Evolutionary conservation across 768 basidiomycete genomes (phyloP).

Genomic region (Suillus clintonianus): DNA sequence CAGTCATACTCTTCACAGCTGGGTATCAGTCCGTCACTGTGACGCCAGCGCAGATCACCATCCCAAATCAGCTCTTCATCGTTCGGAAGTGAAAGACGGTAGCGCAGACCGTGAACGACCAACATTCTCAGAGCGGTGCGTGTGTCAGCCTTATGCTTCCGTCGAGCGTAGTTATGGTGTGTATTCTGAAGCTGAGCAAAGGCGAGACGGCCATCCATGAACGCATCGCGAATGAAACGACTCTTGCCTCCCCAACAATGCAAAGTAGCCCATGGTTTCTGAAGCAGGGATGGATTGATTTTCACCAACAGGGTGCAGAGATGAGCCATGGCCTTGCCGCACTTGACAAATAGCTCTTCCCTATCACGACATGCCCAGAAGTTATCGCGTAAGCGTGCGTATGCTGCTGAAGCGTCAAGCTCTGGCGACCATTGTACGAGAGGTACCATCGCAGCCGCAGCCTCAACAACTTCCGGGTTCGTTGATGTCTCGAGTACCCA

Average conservation of each 20-base stretch:
- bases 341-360: background rate
- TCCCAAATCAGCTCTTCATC: background rate
- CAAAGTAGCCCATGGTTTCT: background rate
- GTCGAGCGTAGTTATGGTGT: background rate
- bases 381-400: background rate
- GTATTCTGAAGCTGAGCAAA: background rate
- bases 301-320: background rate
- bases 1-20: no score
- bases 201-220: background rate
- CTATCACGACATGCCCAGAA: background rate
- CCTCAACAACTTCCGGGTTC: conserved; percentile 7
- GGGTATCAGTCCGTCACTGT: background rate
- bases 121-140: background rate
- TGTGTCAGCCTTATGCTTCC: background rate
- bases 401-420: background rate
- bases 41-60: background rate
- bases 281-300: background rate
- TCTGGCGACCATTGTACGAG: background rate
- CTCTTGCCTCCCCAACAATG: background rate
- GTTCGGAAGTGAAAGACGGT: background rate
- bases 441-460: background rate
- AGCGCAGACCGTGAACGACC: background rate
- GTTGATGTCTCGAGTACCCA: conserved; percentile 22
- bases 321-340: background rate
- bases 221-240: background rate